Evolutionary conservation across 345 rosid species (phyloP).

Genomic region (Eucalyptus tenuipes): DNA sequence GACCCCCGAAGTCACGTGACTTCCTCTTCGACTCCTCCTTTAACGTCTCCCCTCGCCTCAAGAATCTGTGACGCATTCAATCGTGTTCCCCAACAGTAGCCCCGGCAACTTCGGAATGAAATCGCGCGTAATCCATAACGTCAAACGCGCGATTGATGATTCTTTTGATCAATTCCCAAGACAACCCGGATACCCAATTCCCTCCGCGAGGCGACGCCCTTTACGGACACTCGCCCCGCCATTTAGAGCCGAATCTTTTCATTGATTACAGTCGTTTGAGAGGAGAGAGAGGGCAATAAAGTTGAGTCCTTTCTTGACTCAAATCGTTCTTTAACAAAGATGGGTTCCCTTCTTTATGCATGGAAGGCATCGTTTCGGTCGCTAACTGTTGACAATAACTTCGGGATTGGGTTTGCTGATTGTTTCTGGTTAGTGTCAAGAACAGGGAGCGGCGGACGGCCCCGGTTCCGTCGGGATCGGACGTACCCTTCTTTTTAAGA

Average conservation of each 20-base stretch:
- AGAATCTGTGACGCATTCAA: neutral
- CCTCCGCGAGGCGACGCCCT: neutral
- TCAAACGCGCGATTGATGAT: neutral
- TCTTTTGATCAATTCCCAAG: neutral
- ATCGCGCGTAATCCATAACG: neutral
- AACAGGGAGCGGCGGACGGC: neutral
- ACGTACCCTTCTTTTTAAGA: neutral
- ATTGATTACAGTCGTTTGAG: neutral
- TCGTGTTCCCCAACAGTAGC: neutral
- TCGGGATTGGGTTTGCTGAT: neutral
- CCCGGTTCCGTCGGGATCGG: neutral
- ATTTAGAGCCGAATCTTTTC: neutral
- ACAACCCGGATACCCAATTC: neutral
- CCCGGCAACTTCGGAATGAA: neutral
- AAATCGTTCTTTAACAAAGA: neutral
- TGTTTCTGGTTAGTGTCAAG: neutral
- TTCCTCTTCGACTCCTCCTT: neutral
- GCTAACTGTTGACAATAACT: neutral
- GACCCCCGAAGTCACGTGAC: neutral
- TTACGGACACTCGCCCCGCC: neutral
- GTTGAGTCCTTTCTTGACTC: neutral
- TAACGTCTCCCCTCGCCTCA: neutral
- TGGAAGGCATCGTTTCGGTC: neutral
- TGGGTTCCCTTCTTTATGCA: neutral
- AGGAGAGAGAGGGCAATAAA: neutral